Base-by-base conservation (phyloP, 2,329 filamentous ascomycete genomes). In the Penicillium sp. region DNA sequence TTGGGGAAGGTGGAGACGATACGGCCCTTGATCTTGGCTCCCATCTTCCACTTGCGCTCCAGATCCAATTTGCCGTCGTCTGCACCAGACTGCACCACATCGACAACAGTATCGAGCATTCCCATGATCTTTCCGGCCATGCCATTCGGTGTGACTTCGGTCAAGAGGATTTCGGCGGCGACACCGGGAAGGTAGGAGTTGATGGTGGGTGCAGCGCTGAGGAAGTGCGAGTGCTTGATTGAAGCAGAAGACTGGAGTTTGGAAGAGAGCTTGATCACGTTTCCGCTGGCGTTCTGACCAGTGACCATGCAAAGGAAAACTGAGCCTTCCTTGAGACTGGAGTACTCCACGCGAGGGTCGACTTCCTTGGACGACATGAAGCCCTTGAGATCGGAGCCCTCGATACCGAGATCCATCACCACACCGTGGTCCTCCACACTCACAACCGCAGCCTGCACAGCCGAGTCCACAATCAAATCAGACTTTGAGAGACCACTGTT, bases 381-480 rank as follows among this genome's bases (percentile, higher is more conserved):
- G 2, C 91, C 95, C 61, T 88, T 88, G 54, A 93, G 75, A 39
- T 86, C 83, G 35, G 83, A 79, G 55, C 87, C 86, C 38, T 87
- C 82, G 6, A 98, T 81, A 17, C 92, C 92, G 39, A 98, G 78
- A 67, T 97, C 92, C 92, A 99, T 96, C 57, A 98, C 86, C 59
- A 95, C 84, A 62, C 95, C 95, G 71, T 96, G 93, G 69, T 99
- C 96, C 76, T 99, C 94, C n/a, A 96, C 89, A 75, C 94, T 99
- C 53, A 85, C 78, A 28, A 99, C 88, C 0, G 92, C 89, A 1
- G 92, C 94, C 83, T 98, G 96, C 20, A 98, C 81, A 48, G 90
- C 92, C 64, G 82, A 84, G 70, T 96, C 89, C 42, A 84, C 78
- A 10, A 95, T 87, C 10, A 97, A 77, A 68, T 92, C 91, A 42